Evolutionary conservation across 2,329 filamentous ascomycete genomes (phyloP).

Genomic region (Exophiala sp.): DNA sequence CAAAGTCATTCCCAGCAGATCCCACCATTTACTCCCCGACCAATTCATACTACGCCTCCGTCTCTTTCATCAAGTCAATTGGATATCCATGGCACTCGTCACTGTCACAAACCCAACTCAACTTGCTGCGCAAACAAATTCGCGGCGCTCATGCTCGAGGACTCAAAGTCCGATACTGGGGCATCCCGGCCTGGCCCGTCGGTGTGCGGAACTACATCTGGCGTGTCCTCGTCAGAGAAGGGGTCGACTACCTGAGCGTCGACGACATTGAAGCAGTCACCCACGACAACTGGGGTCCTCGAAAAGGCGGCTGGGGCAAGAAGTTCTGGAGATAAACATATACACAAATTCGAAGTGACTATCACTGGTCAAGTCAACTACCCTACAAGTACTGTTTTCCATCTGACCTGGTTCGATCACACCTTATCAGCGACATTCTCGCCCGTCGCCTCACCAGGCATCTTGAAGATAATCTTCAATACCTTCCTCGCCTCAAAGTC

Average conservation of each 20-base stretch:
- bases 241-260: conserved; percentile 55
- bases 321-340: conserved; percentile 4
- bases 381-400: too few relatives aligned
- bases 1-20: background rate
- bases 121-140: conserved; percentile 50
- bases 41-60: conserved; percentile 58
- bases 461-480: conserved; percentile 27
- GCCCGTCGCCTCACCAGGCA: conserved; percentile 19
- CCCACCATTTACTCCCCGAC: conserved; percentile 39
- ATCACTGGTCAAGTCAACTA: too few relatives aligned
- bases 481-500: conserved; percentile 29
- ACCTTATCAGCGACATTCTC: conserved; percentile 40
- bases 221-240: conserved; percentile 51
- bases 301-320: conserved; percentile 11
- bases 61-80: conserved; percentile 48
- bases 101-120: conserved; percentile 42
- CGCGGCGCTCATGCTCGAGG: conserved; percentile 49
- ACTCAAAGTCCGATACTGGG: conserved; percentile 57
- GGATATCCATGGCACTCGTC: conserved; percentile 33
- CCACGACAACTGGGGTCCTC: conserved; percentile 44
- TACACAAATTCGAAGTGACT: too few relatives aligned
- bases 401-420: background rate
- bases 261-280: conserved; percentile 46
- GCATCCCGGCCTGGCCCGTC: conserved; percentile 55
- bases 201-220: conserved; percentile 53